Conservation (phyloP, 2,329 filamentous ascomycete species). For the Fusarium succisae region DNA sequence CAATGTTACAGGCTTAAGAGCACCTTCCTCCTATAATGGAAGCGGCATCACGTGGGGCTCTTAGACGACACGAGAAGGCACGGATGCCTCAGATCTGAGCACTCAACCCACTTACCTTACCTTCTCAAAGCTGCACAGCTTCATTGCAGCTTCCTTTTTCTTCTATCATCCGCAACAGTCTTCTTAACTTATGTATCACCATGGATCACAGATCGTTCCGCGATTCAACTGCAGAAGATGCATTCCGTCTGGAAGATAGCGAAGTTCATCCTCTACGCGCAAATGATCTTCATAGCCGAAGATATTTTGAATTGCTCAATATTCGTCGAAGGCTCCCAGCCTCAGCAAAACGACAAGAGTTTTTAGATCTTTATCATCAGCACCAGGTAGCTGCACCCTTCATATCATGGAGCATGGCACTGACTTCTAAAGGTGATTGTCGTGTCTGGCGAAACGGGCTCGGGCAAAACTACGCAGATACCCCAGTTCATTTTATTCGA, state of each 20-base stretch:
- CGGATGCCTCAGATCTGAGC: not conserved
- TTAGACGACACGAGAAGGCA: not conserved
- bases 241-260: not conserved
- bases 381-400: not conserved
- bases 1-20: not conserved
- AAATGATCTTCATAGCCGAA: not conserved
- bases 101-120: not conserved
- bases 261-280: not conserved
- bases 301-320: not conserved
- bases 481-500: constrained; percentile 14
- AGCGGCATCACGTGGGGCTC: not conserved
- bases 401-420: not conserved
- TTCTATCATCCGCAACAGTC: not conserved
- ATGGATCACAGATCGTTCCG: not conserved
- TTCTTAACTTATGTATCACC: not conserved
- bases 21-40: not conserved
- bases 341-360: not conserved
- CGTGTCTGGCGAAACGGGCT: constrained; percentile 23
- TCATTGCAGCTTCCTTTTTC: not conserved
- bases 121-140: not conserved
- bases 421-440: not conserved
- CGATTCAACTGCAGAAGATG: not conserved
- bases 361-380: not conserved
- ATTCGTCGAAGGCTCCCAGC: not conserved
- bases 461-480: constrained; percentile 32